phyloP scores from a whole-genome alignment of 139 green algal species.

The Coelastrella sp. region DNA sequence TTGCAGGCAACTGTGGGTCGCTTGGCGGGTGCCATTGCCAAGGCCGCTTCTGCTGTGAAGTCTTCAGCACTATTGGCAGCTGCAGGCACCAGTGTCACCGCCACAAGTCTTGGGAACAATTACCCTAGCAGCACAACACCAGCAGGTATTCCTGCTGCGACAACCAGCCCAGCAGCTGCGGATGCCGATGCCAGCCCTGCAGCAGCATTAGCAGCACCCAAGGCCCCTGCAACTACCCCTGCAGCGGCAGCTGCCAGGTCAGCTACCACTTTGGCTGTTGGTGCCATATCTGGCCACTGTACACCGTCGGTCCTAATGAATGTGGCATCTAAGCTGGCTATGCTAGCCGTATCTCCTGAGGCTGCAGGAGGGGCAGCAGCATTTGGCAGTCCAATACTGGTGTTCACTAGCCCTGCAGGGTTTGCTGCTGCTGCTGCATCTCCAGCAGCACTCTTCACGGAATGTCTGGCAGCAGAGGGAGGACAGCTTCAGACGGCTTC shows the following conservation, averaged over 20 bases:
- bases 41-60: constrained; percentile 28
- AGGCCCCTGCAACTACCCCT: neutral
- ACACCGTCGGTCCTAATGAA: constrained; percentile 8
- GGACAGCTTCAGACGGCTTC: too few species aligned
- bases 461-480: neutral
- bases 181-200: neutral
- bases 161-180: neutral
- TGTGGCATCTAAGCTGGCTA: constrained; percentile 14
- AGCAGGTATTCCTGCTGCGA: neutral
- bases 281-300: neutral
- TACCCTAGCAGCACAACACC: neutral
- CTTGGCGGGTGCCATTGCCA: constrained; percentile 27
- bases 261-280: neutral
- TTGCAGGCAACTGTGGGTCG: neutral
- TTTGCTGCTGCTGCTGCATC: neutral
- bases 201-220: neutral
- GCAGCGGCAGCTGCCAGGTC: neutral
- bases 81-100: neutral
- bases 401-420: neutral
- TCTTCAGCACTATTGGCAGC: neutral
- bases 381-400: neutral
- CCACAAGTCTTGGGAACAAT: neutral
- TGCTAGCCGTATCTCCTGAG: neutral
- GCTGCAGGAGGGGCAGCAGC: constrained; percentile 12
- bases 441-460: neutral